Evolutionary conservation across 2,329 filamentous ascomycete genomes (phyloP).

Genomic region (Claviceps cyperi): DNA sequence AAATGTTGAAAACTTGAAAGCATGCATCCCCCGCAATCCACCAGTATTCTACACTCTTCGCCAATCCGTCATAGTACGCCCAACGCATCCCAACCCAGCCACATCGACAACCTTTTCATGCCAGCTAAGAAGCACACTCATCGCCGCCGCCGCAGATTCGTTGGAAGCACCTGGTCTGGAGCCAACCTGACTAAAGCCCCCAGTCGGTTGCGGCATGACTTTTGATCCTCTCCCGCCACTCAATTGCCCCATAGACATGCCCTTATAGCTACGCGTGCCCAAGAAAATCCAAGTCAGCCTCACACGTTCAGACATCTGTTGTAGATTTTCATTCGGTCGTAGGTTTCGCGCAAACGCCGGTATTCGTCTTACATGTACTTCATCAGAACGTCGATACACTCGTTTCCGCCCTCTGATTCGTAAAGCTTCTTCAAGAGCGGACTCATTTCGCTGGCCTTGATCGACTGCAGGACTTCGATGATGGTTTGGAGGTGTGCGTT

Average conservation of each 20-base stretch:
- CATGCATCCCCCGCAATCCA: not conserved
- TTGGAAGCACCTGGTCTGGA: constrained; percentile 36
- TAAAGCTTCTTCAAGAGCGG: constrained; percentile 75
- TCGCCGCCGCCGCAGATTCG: constrained; percentile 67
- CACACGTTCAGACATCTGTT: not conserved
- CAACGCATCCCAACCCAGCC: constrained; percentile 79
- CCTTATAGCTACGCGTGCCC: constrained; percentile 58
- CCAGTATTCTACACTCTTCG: constrained; percentile 43
- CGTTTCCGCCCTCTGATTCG: constrained; percentile 60
- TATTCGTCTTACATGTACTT: constrained; percentile 67
- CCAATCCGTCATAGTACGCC: constrained; percentile 91
- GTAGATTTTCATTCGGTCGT: not conserved
- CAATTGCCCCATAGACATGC: constrained; percentile 50
- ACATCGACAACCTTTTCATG: constrained; percentile 97
- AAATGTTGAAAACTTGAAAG: not conserved
- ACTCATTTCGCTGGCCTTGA: constrained; percentile 91
- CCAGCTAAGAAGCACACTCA: constrained; percentile 97
- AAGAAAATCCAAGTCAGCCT: not conserved
- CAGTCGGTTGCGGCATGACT: constrained; percentile 59
- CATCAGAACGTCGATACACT: constrained; percentile 85
- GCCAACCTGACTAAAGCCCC: constrained; percentile 70
- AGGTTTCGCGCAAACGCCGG: not conserved
- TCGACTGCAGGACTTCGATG: constrained; percentile 85
- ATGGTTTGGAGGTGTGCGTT: constrained; percentile 79
- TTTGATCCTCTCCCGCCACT: constrained; percentile 12